Base-by-base conservation (phyloP, 768 basidiomycete genomes). In the Crucibulum laeve region DNA sequence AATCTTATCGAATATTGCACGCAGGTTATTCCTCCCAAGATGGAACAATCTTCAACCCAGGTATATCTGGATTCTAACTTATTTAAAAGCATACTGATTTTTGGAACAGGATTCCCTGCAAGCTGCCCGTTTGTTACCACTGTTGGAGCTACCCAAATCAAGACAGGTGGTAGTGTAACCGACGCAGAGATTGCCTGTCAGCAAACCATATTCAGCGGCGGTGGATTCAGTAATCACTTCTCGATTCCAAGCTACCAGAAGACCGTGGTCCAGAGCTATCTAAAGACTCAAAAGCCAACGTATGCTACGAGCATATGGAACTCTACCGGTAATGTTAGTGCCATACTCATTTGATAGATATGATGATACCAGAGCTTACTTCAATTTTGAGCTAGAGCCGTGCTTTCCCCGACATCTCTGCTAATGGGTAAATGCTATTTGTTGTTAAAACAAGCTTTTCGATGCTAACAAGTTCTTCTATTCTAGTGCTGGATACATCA, bases 371-470 rank as follows among this genome's bases (percentile, higher is more conserved):
- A 48, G 33, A 37, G 7, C 4, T 50, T 59, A 53, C 48, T 40
- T 36, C 33, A 8, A 19, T 8, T 37, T 24, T 6, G 18, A 19
- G 11, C 25, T 10, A 58, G 54, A 71, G 70, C 23, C 73, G 74
- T 36, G 72, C 52, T 1, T 77, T 65, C 60, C 76, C 77, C 18
- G 75, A 77, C 57, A 57, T 76, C 38, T 56, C 70, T 14, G 71
- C 76, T 1, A 69, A 68, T 55, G 64, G 64, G 67, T 63, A 45
- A 30, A 30, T n/a, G 21, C 51, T 53, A 6, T 22, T 5, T 15
- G 11, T n/a, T 6, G 5, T 17, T 37, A 21, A 8, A 7, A 14
- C 17, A n/a, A 7, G 19, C 13, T 8, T 37, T 21, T 8, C 19
- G 8, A 18, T 22, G 22, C 11, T 22, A 40, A 19, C 30, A 10